Evolutionary conservation across 257 asterid genomes (phyloP).

Genomic region (Ballota nigra): DNA sequence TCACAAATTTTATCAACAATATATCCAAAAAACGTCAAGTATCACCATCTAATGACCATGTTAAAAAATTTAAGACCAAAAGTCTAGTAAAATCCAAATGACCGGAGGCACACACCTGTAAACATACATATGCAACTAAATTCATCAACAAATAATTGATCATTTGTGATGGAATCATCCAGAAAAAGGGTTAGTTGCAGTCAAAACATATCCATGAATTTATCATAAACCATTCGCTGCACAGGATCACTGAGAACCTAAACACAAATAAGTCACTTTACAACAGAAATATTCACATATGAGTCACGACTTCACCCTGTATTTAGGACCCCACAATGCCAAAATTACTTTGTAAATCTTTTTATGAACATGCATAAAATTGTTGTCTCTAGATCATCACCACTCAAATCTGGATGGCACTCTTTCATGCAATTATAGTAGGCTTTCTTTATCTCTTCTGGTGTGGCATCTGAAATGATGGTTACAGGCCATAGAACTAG

Average conservation of each 20-base stretch:
- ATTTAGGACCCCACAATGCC: not conserved
- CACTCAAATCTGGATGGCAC: conserved; percentile 99
- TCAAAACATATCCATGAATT: conserved; percentile 87
- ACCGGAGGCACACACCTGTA: not conserved
- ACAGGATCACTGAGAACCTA: conserved; percentile 98
- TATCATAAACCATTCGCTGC: conserved; percentile 91
- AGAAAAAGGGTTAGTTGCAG: conserved; percentile 86
- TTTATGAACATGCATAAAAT: conserved; percentile 94
- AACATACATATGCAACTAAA: conserved; percentile 95
- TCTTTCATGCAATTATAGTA: conserved; percentile 95
- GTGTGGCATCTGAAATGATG: conserved; percentile 97
- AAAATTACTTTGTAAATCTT: conserved; percentile 78
- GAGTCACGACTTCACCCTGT: not conserved
- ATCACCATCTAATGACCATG: not conserved
- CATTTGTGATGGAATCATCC: conserved; percentile 68
- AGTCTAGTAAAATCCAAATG: not conserved
- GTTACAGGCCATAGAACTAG: not conserved
- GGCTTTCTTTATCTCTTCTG: conserved; percentile 89
- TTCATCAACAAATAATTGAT: conserved; percentile 96
- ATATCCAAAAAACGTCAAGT: not conserved
- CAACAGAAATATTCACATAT: conserved; percentile 5
- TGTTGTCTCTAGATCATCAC: conserved; percentile 82
- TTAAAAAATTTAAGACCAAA: not conserved
- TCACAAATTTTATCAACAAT: not conserved
- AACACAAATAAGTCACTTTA: conserved; percentile 28